These are phyloP conservation scores for Torulaspora delbrueckii DNA, from an alignment of 805 yeast species.

Conservation along the genomic window DNA sequence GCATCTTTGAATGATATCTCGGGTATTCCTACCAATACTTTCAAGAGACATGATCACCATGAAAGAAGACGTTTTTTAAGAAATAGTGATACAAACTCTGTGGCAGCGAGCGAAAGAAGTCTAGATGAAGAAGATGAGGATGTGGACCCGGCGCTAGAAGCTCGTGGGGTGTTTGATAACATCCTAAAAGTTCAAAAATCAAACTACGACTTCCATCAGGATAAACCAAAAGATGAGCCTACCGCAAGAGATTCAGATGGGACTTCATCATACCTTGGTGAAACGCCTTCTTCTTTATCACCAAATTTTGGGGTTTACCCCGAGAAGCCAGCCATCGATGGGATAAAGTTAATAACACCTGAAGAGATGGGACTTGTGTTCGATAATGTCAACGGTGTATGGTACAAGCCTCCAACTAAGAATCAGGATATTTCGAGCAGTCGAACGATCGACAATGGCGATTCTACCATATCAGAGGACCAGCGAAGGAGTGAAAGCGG, in stretches of 20 bases:
- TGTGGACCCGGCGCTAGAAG: conserved; percentile 30
- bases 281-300: conserved; percentile 14
- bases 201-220: conserved; percentile 13
- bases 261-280: conserved; percentile 13
- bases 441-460: conserved; percentile 17
- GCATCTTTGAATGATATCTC: conserved; percentile 28
- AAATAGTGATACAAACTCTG: background rate
- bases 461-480: conserved; percentile 2
- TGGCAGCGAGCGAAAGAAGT: background rate
- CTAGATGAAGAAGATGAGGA: conserved; percentile 16
- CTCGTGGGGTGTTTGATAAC: conserved; percentile 28
- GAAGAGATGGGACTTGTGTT: conserved; percentile 28
- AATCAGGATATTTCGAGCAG: conserved; percentile 23
- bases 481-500: background rate
- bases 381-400: conserved; percentile 24
- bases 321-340: conserved; percentile 7
- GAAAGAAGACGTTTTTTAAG: background rate
- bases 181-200: conserved; percentile 25
- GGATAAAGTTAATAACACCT: conserved; percentile 22
- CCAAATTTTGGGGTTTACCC: conserved; percentile 8
- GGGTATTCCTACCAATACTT: conserved; percentile 28
- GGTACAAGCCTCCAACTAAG: conserved; percentile 24
- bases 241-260: conserved; percentile 5
- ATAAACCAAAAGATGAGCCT: background rate
- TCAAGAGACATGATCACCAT: conserved; percentile 20